phyloP scores from a whole-genome alignment of 352 stramenopile genomes.

The Pythium sp. region DNA sequence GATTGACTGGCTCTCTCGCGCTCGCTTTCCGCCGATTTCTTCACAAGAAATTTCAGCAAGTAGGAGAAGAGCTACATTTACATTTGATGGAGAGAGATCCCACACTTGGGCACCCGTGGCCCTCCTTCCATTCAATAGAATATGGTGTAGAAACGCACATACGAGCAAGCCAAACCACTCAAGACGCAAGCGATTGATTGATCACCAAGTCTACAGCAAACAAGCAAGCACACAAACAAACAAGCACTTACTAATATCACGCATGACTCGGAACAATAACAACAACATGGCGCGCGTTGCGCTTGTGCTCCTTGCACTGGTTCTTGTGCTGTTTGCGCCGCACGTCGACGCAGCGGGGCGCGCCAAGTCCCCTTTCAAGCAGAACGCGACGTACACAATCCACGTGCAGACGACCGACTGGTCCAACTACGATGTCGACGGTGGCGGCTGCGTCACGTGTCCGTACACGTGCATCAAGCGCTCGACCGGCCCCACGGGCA shows the following conservation, averaged over 20 bases:
- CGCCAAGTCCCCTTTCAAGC: conserved; percentile 54
- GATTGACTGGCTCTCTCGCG: neutral
- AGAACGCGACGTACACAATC: conserved; percentile 62
- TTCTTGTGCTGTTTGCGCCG: neutral
- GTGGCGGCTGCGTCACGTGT: conserved; percentile 75
- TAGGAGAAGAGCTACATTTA: neutral
- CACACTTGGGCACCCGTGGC: neutral
- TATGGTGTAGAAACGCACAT: neutral
- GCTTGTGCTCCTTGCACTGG: neutral
- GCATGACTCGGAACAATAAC: neutral
- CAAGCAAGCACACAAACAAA: neutral
- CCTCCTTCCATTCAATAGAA: neutral
- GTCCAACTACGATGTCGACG: conserved; percentile 75
- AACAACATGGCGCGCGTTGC: neutral
- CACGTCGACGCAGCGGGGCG: conserved; percentile 5
- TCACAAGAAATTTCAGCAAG: neutral
- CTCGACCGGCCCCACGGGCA: conserved; percentile 61
- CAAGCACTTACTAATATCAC: neutral
- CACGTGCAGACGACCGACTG: conserved; percentile 65
- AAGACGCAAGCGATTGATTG: neutral
- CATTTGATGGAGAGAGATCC: neutral
- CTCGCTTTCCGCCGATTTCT: neutral
- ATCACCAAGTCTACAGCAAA: neutral
- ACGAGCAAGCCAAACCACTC: neutral
- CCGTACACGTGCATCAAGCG: conserved; percentile 81